These are phyloP conservation scores for Vitis hybrid DNA, from an alignment of 177 flowering plant species.

Conservation along the genomic window DNA sequence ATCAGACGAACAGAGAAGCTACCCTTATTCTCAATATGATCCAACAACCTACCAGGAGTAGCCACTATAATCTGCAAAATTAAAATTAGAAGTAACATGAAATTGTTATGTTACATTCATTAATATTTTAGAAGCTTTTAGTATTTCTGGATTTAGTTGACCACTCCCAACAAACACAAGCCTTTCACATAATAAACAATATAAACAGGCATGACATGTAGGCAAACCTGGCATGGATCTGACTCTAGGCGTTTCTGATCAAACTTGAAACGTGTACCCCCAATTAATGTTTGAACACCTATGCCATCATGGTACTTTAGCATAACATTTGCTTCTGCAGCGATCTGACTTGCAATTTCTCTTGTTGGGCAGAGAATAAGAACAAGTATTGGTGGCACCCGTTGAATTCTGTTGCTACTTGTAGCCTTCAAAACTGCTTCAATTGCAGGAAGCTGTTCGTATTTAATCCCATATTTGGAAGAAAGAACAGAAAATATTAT, in stretches of 20 bases:
- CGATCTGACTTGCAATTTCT: conserved; percentile 93
- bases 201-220: neutral
- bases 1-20: conserved; percentile 82
- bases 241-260: conserved; percentile 86
- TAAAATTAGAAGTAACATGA: conserved; percentile 4
- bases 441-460: conserved; percentile 97
- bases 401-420: conserved; percentile 24
- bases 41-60: conserved; percentile 95
- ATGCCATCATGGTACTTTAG: conserved; percentile 79
- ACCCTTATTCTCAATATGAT: conserved; percentile 84
- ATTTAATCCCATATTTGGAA: conserved; percentile 38
- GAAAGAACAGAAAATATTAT: conserved; percentile 12
- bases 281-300: conserved; percentile 82
- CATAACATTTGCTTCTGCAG: conserved; percentile 88
- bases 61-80: conserved; percentile 80
- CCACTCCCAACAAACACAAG: neutral
- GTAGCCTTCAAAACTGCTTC: conserved; percentile 87
- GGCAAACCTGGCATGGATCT: conserved; percentile 78
- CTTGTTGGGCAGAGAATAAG: conserved; percentile 93
- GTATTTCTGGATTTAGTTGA: too few relatives aligned
- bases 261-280: conserved; percentile 89
- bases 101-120: neutral
- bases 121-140: neutral
- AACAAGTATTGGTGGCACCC: conserved; percentile 63
- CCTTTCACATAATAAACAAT: neutral